phyloP scores from a whole-genome alignment of 2,329 filamentous ascomycete species.

The Trichoderma polysporum region DNA sequence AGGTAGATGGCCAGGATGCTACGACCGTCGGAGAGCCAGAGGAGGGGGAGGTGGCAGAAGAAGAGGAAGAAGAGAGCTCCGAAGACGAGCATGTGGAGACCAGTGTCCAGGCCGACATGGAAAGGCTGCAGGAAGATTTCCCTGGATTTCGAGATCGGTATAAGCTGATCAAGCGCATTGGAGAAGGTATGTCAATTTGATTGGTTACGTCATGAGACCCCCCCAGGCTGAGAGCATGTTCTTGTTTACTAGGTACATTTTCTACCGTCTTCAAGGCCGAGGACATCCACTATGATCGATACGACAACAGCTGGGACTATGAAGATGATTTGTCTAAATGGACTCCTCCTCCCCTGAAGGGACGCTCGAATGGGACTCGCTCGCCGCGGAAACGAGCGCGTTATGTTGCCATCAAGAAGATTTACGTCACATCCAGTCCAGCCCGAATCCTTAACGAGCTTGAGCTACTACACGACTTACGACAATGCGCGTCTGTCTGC shows the following conservation, averaged over 20 bases:
- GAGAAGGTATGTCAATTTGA: constrained; percentile 67
- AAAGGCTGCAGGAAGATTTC: constrained; percentile 77
- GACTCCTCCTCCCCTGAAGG: constrained; percentile 65
- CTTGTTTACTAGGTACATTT: constrained; percentile 72
- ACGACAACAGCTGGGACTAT: constrained; percentile 84
- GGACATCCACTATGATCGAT: constrained; percentile 80
- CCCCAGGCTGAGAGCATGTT: not conserved
- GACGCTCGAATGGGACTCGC: constrained; percentile 39
- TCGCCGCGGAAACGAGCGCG: constrained; percentile 48
- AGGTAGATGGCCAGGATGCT: constrained; percentile 30
- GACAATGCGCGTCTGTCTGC: constrained; percentile 80
- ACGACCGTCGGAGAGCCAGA: constrained; percentile 28
- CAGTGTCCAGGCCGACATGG: constrained; percentile 80
- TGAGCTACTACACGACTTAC: constrained; percentile 84
- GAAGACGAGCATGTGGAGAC: constrained; percentile 66
- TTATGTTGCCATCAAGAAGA: constrained; percentile 98
- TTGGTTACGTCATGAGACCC: not conserved
- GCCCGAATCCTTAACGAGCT: constrained; percentile 93
- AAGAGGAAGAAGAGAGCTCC: constrained; percentile 44
- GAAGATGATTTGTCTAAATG: constrained; percentile 66
- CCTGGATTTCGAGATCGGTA: constrained; percentile 81
- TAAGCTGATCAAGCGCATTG: constrained; percentile 92
- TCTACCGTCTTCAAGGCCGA: constrained; percentile 99
- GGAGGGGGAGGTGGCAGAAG: constrained; percentile 32
- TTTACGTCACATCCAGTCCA: constrained; percentile 96